Conservation (phyloP, 164 flowering plant genomes). For the Nymphaea colorata region DNA sequence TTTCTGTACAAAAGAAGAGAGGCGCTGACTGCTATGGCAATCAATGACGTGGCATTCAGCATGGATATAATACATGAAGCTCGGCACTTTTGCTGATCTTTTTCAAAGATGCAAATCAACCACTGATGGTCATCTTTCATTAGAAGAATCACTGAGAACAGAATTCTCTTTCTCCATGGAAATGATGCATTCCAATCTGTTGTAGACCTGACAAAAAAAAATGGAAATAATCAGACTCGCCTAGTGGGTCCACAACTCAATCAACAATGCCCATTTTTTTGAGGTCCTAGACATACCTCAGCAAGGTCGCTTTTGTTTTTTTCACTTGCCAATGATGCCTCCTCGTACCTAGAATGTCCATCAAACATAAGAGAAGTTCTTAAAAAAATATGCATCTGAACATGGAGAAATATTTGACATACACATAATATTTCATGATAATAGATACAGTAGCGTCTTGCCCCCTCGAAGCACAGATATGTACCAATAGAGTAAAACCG, state of each 20-base stretch:
- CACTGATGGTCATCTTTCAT: not conserved
- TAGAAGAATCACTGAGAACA: slow-evolving; percentile 14
- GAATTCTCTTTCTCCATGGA: slow-evolving; percentile 77
- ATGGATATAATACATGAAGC: too few relatives aligned
- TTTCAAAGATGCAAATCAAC: not conserved
- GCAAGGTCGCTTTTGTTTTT: slow-evolving; percentile 35
- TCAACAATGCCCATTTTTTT: not conserved
- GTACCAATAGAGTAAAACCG: too few relatives aligned
- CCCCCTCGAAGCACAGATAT: too few relatives aligned
- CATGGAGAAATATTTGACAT: not conserved
- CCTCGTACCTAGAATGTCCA: slow-evolving; percentile 49
- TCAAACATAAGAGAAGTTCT: not conserved
- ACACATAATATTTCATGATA: too few relatives aligned
- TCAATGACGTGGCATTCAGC: too few relatives aligned
- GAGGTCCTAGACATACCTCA: slow-evolving; percentile 28
- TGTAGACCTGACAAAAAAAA: slow-evolving; percentile 41
- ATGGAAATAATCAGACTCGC: not conserved
- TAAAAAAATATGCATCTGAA: not conserved
- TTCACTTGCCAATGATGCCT: slow-evolving; percentile 17
- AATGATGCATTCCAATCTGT: slow-evolving; percentile 64
- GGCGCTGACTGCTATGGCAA: too few relatives aligned
- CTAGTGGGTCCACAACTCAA: not conserved
- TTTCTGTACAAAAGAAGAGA: too few relatives aligned
- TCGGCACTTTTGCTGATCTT: not conserved
- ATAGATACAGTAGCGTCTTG: too few relatives aligned